These are phyloP conservation scores for Calonectria pauciramosa DNA, from an alignment of 2,329 filamentous ascomycete genomes.

Conservation along the genomic window DNA sequence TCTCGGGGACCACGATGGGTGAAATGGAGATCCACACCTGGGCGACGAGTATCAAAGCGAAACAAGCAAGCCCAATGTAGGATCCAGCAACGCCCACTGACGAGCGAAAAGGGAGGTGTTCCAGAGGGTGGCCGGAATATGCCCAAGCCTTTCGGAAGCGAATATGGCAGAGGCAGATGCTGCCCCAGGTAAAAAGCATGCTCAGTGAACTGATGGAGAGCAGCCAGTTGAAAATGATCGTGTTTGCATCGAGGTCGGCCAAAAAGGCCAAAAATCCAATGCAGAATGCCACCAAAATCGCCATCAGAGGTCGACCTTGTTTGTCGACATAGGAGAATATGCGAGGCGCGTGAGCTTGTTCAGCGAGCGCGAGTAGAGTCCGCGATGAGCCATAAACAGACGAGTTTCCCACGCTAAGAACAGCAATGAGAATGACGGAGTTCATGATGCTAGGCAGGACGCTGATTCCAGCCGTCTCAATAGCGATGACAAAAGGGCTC, in stretches of 20 bases:
- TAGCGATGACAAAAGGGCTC: constrained; percentile 94
- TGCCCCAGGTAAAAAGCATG: constrained; percentile 83
- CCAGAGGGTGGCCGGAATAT: constrained; percentile 73
- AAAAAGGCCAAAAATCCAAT: constrained; percentile 84
- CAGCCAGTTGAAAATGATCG: constrained; percentile 82
- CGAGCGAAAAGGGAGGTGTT: constrained; percentile 84
- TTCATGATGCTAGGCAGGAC: constrained; percentile 92
- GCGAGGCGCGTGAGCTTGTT: constrained; percentile 85
- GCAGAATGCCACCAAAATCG: constrained; percentile 75
- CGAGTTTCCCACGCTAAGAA: constrained; percentile 91
- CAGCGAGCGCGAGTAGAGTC: constrained; percentile 89
- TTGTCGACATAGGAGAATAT: constrained; percentile 86
- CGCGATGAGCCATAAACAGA: constrained; percentile 93
- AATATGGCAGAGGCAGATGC: constrained; percentile 91
- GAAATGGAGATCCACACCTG: constrained; percentile 91
- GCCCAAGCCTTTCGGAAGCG: constrained; percentile 87
- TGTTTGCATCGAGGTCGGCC: constrained; percentile 72
- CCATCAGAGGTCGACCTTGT: constrained; percentile 81
- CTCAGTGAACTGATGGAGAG: constrained; percentile 79
- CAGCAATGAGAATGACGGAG: constrained; percentile 90
- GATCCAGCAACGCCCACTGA: constrained; percentile 84
- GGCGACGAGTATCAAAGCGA: constrained; percentile 80
- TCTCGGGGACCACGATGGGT: constrained; percentile 71
- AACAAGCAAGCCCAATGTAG: constrained; percentile 58
- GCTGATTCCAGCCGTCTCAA: constrained; percentile 85